Evolutionary conservation across 805 yeast genomes (phyloP), one percentile per base, ranked within the genome.

Genomic region (Spathaspora sp.): DNA sequence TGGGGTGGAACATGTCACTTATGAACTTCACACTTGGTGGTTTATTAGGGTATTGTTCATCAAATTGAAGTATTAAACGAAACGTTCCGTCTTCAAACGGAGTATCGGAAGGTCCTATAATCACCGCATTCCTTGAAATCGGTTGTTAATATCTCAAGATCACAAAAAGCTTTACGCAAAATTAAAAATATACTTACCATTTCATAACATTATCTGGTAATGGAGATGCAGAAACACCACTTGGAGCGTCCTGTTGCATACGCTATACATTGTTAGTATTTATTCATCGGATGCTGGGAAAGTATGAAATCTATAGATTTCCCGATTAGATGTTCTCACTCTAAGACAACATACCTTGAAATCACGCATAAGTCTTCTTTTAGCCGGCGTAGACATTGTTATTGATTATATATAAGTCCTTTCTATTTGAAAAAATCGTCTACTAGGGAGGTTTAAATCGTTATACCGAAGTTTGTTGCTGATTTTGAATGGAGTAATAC

Each of bases 31-130:
- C 99, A 52, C 80, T 76, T 1, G 99, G 99, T 19, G 99, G 98
- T 63, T 94, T 94, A 63, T 93, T 92, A 3, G 99, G 99, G 63
- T 94, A 94, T 64, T 91, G 97, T 72, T 94, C 99, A 66, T 91
- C 97, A 66, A 94, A 94, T 60, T 89, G 93, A 59, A 94, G 69
- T 50, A 84, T 78, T 54, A 94, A 76, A 53, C 96, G 80, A 70
- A 94, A 94, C 0, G 98, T 94, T 12, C 99, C 99, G 65, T 94
- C 99, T 68, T 94, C 99, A 65, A 90, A 94, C 2, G 99, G 98
- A 0, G 99, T 94, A 57, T 91, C 97, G 23, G 93, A 85, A 1
- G 99, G 99, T 0, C 99, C 99, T 52, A 94, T 92, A 55, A 94
- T 94, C 53, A 94, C 96, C 0, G 97, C 99, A 68, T 94, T 94